phyloP scores from a whole-genome alignment of 1,284 basidiomycete genomes.

The Heimioporus retisporus region DNA sequence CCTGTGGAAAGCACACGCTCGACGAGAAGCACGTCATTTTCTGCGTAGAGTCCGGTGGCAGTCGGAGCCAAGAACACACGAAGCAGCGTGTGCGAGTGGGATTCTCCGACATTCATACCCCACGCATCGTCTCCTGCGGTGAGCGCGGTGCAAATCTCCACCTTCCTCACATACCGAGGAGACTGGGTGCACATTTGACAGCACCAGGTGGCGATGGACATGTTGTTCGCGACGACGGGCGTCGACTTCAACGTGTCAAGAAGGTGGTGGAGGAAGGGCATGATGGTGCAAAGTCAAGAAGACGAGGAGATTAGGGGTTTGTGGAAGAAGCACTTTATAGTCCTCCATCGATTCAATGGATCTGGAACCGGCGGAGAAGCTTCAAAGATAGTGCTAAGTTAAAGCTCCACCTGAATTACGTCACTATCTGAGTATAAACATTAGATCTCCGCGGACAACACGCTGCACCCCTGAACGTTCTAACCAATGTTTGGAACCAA shows the following conservation, averaged over 20 bases:
- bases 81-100: slow-evolving; percentile 20
- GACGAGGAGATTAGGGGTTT: too few species aligned
- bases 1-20: slow-evolving; percentile 24
- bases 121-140: slow-evolving; percentile 2
- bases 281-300: too few species aligned
- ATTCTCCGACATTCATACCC: neutral
- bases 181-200: neutral
- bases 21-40: slow-evolving; percentile 18
- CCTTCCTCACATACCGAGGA: slow-evolving; percentile 9
- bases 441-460: too few species aligned
- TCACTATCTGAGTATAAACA: too few species aligned
- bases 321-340: too few species aligned
- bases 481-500: too few species aligned
- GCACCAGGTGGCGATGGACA: slow-evolving; percentile 10
- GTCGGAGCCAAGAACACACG: slow-evolving; percentile 7
- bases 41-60: fast-evolving
- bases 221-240: slow-evolving; percentile 10
- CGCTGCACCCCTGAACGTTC: too few species aligned
- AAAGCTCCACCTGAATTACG: too few species aligned
- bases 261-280: too few species aligned
- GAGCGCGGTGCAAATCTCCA: slow-evolving; percentile 25
- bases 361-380: too few species aligned
- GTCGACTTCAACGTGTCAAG: neutral
- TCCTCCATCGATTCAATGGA: too few species aligned
- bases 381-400: too few species aligned